These are phyloP conservation scores for Candida peoriensis DNA, from an alignment of 805 yeast genomes.

Conservation along the genomic window DNA sequence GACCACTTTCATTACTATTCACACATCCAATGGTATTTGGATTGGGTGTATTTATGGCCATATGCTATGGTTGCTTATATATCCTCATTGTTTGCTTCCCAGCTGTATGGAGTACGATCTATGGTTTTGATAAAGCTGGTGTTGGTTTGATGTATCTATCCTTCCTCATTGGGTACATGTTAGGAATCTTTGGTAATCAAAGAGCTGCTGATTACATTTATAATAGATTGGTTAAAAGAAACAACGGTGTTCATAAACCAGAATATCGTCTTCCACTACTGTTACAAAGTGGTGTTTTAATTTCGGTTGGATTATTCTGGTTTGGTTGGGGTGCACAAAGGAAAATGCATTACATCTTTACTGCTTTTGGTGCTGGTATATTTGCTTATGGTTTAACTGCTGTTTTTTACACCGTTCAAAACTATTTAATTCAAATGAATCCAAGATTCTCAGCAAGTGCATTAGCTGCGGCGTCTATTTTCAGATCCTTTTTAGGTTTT, in stretches of 20 bases:
- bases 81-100: slow-evolving; percentile 60
- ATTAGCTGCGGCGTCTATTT: slow-evolving; percentile 62
- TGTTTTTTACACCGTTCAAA: slow-evolving; percentile 63
- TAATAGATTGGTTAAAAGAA: slow-evolving; percentile 30
- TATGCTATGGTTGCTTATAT: slow-evolving; percentile 62
- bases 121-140: slow-evolving; percentile 43
- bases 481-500: slow-evolving; percentile 64
- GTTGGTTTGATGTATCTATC: slow-evolving; percentile 57
- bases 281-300: slow-evolving; percentile 42
- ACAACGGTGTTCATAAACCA: slow-evolving; percentile 54
- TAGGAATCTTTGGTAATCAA: slow-evolving; percentile 49
- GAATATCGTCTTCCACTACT: slow-evolving; percentile 55
- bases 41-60: slow-evolving; percentile 59
- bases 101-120: slow-evolving; percentile 38
- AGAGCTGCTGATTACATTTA: slow-evolving; percentile 37
- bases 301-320: slow-evolving; percentile 61
- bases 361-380: slow-evolving; percentile 53
- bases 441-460: slow-evolving; percentile 66
- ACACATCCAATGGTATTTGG: slow-evolving; percentile 63
- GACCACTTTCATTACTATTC: slow-evolving; percentile 49
- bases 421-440: slow-evolving; percentile 68
- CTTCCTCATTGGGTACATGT: slow-evolving; percentile 47
- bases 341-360: slow-evolving; percentile 56
- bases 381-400: slow-evolving; percentile 57
- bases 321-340: slow-evolving; percentile 69